Base-by-base conservation (phyloP, 352 stramenopile genomes). In the Phytopythium sindhum region DNA sequence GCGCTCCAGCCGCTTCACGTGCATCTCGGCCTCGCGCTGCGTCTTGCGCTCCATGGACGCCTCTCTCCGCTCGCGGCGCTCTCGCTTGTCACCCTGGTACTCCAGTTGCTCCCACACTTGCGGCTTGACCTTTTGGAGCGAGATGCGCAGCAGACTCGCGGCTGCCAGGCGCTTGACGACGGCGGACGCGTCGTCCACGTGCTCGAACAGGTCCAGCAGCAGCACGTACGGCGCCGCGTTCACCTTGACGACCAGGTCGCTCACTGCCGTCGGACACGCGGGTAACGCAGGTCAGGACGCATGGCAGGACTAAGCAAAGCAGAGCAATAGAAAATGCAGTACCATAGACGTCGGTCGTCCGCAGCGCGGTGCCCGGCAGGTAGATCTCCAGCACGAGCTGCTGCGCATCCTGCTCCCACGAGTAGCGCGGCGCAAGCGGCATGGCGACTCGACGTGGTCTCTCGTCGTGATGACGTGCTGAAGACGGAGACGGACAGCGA, bases 231-330 rank as follows among this genome's bases (percentile, higher is more conserved):
- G 84, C 24, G 80, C 53, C 10, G 78, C 76, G 61, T 95, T 95
- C 45, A 95, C 66, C 61, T 95, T 95, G n/a, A 95, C 29, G 21
- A 93, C 71, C 29, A 92, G 52, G 60, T 92, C 84, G 63, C 84
- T 91, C 31, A 93, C 84, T 94, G 41, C 24, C 23, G 35, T 53
- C 12, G n/a, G 44, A 15, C n/a, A 17, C 19, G n/a, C 21, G 59
- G 44, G n/a, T 3, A 45, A 2, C 2, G 11, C 21, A 14, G 7
- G 19, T 26, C 21, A 31, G 23, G 7, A 15, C 23, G 21, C 24
- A 37, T 6, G 35, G 28, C 24, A 50, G 33, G 26, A 44, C 9
- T 24, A 11, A 42, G 48, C 19, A 41, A 21, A 2, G 33, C 5
- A 39, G 10, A n/a, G 33, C 33, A 10, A 11, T 39, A 1, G 14